Evolutionary conservation across 1,284 basidiomycete genomes (phyloP), one percentile per base, ranked within the genome.

Genomic region (Mycosarcoma mackinlayi): DNA sequence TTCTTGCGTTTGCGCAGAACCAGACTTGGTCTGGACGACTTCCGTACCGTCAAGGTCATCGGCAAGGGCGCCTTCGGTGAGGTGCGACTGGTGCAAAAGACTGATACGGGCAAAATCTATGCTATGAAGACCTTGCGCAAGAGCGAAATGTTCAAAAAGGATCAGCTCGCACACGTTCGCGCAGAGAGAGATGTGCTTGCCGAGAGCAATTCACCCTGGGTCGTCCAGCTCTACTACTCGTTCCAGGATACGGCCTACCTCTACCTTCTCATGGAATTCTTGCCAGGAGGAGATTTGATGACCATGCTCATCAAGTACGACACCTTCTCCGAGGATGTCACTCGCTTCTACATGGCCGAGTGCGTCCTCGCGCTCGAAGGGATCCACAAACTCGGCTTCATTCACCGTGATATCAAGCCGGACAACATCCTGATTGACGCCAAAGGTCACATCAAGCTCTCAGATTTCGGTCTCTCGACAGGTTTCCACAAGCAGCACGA

Each of bases 301-400:
- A 88, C 90, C 33, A 98, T 98, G 95, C 86, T 98, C 71, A 98
- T 98, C 90, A 98, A 98, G 85, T 98, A 98, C 84, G 95, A 98
- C 83, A 93, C 95, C 1, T 98, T 98, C 85, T 93, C 92, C 9
- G 95, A 98, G 84, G 95, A 98, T 82, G 95, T 98, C 34, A 96
- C 94, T 30, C 90, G 96, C 56, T 98, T 98, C 85, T 98, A 98
- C 85, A 97, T 98, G 89, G 95, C 95, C 38, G 95, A 98, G 84
- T 97, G 94, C 83, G 93, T 98, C 54, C 87, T 98, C 30, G 95
- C 95, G 19, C 94, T 98, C 65, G 95, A 98, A 83, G 95, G 94
- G 1, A 95, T 98, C 3, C 95, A 98, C 85, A 93, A 93, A 78
- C 88, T 98, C 21, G 95, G 95, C n/a, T 98, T 98, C 84, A 98